Conservation (phyloP, 208 protist species). For the Naegleria gruberi region DNA sequence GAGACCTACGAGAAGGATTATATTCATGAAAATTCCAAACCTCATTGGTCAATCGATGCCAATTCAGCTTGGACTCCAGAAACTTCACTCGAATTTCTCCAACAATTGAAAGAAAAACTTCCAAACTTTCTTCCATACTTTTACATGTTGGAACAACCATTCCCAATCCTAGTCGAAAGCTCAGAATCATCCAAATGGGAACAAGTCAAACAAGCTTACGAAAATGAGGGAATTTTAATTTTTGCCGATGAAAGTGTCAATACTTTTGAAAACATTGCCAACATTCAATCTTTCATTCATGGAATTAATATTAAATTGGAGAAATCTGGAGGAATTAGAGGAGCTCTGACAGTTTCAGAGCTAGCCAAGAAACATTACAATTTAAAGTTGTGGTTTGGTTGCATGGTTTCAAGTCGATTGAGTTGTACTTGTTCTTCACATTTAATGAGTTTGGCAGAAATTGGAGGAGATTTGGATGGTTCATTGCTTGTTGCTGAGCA, state of each 20-base stretch:
- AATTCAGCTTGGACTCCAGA: conserved; percentile 25
- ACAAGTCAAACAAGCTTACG: conserved; percentile 6
- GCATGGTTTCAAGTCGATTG: conserved; percentile 5
- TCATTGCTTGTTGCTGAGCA: neutral
- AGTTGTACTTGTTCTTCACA: neutral
- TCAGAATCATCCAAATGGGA: neutral
- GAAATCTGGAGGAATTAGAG: conserved; percentile 23
- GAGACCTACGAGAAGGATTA: neutral
- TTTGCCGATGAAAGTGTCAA: conserved; percentile 28
- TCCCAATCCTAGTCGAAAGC: neutral
- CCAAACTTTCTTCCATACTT: neutral
- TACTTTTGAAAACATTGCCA: conserved; percentile 4
- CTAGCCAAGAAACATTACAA: neutral
- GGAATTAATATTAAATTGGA: conserved; percentile 29
- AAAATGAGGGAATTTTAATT: neutral
- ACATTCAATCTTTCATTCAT: conserved; percentile 6
- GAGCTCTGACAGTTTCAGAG: neutral
- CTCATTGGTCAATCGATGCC: conserved; percentile 23
- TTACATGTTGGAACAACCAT: conserved; percentile 31
- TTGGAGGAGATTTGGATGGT: conserved; percentile 20
- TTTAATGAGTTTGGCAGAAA: neutral
- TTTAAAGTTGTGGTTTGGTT: conserved; percentile 5
- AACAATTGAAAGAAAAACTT: neutral
- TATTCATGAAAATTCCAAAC: neutral
- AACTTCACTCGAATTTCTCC: neutral